phyloP scores from a whole-genome alignment of 139 green algal species.

The Chlorella sp. region DNA sequence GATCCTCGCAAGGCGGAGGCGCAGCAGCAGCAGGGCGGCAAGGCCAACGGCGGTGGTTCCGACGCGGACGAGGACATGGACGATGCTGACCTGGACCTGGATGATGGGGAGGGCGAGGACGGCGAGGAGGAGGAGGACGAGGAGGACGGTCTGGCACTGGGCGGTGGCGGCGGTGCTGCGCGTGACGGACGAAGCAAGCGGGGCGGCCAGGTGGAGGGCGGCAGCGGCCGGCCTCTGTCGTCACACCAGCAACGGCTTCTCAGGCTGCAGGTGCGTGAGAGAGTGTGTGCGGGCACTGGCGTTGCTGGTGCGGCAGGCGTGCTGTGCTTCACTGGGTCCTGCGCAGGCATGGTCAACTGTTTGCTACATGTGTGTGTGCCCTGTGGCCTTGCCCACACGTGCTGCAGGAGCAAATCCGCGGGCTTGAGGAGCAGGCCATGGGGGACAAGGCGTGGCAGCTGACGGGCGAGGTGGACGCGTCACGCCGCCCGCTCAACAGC shows the following conservation, averaged over 20 bases:
- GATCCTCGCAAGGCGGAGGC: not conserved
- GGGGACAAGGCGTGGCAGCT: slow-evolving; percentile 77
- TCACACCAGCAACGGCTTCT: slow-evolving; percentile 57
- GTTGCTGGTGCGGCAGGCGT: not conserved
- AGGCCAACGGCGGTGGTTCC: not conserved
- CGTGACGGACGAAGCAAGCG: not conserved
- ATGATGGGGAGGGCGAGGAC: slow-evolving; percentile 16
- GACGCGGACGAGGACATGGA: slow-evolving; percentile 9
- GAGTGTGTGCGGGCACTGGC: not conserved
- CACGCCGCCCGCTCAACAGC: slow-evolving; percentile 76
- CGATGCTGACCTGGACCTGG: slow-evolving; percentile 11
- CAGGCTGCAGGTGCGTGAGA: slow-evolving; percentile 43
- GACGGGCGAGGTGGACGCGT: slow-evolving; percentile 66
- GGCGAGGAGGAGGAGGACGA: slow-evolving; percentile 8
- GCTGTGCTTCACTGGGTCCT: not conserved
- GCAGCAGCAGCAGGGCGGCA: not conserved
- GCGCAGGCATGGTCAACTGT: not conserved
- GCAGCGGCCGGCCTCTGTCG: slow-evolving; percentile 29
- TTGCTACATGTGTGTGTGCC: no score
- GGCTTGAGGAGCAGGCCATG: slow-evolving; percentile 70
- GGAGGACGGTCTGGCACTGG: slow-evolving; percentile 1
- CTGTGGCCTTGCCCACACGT: not conserved
- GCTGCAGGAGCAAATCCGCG: slow-evolving; percentile 46
- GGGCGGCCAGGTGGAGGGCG: not conserved
- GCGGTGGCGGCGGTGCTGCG: not conserved